Evolutionary conservation across 257 asterid genomes (phyloP), one percentile per base, ranked within the genome.

Genomic region (Nicotiana tabacum): DNA sequence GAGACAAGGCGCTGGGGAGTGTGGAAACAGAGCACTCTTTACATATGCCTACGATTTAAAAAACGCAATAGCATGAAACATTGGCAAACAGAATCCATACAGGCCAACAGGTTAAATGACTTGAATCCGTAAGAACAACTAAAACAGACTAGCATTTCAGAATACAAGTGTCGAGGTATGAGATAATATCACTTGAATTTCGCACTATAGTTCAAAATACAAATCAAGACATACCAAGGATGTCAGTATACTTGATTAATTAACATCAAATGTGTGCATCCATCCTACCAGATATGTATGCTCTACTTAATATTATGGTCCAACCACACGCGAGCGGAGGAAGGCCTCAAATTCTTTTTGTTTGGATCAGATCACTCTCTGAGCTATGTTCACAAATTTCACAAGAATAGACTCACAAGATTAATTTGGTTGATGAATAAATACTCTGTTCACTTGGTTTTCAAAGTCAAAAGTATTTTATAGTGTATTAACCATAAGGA

Each of bases 1-100:
- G 90, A 94, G 99, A 87, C 93, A 88, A 80, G 95, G 90, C 58
- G 90, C 84, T 2, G 97, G 99, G 43, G 99, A 95, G 90, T 94
- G 97, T 81, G 97, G 94, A 83, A 95, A 90, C 39, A 77, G 60
- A 72, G 92, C 61, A 78, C 98, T 92, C 89, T 92, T 94, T 89
- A 94, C 94, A 21, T 90, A 95, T 5, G 89, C 96, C 98, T 95
- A 92, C 70, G 86, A 84, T 85, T 39, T 13, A 83, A 76, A 82
- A 78, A 85, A 33, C 46, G 27, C 78, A 81, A 60, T 56, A 30
- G 18, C 55, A 72, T 51, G 4, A 77, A 83, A 18, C 33, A 27
- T 74, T 5, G 27, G 27, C 15, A 48, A 74, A 74, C 21, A 27
- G 62, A 74, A 74, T 27, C 62, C 43, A 48, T 48, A 48, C 16